These are phyloP conservation scores for Sisymbrium altissimum DNA, from an alignment of 345 rosid genomes.

Conservation along the genomic window DNA sequence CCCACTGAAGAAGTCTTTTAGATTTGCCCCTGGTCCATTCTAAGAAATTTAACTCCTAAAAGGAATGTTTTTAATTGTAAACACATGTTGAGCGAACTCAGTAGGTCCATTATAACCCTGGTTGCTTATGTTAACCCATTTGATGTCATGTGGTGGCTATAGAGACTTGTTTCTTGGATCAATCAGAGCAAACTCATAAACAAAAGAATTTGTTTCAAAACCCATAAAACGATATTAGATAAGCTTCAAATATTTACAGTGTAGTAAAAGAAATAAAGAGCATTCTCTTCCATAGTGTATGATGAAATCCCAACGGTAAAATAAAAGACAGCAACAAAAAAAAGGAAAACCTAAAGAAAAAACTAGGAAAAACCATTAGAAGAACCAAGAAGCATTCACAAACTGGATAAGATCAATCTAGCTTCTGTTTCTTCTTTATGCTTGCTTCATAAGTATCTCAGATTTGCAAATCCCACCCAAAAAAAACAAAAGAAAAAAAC, in stretches of 20 bases:
- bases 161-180: background rate
- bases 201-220: background rate
- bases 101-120: too few relatives aligned
- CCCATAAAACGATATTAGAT: conserved; percentile 3
- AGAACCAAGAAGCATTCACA: conserved; percentile 18
- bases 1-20: too few relatives aligned
- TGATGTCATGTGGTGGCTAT: background rate
- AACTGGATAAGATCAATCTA: conserved; percentile 19
- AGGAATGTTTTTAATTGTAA: background rate
- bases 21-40: too few relatives aligned
- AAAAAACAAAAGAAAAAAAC: background rate
- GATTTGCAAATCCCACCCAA: conserved; percentile 20
- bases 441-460: conserved; percentile 27
- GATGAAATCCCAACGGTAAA: conserved; percentile 15
- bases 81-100: background rate
- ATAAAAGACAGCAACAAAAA: background rate
- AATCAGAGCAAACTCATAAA: conserved; percentile 8
- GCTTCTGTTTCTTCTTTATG: conserved; percentile 30
- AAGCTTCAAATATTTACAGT: conserved; percentile 38
- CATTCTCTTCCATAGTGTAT: conserved; percentile 30
- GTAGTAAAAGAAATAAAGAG: conserved; percentile 33
- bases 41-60: background rate
- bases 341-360: background rate
- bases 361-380: conserved; percentile 5
- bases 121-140: background rate